Evolutionary conservation across 192 early-diverging fungal species (phyloP), one percentile per base, ranked within the genome.

Genomic region (Rhizophagus sp.): DNA sequence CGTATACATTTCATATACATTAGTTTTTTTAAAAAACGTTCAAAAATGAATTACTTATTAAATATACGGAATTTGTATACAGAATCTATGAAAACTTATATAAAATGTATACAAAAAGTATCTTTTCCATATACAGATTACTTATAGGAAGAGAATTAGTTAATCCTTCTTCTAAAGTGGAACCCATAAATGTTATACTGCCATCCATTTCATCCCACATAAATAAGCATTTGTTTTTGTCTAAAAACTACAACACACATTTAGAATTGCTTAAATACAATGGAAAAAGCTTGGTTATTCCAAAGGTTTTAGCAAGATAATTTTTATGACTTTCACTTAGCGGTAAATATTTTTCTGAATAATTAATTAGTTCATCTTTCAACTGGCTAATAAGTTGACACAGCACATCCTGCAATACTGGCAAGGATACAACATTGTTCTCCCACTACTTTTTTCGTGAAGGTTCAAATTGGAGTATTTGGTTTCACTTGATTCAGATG

Each of bases 401-500:
- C 15, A 2, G 50, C 3, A 52, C 50, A 52, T 52, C 13, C 12
- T 52, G 50, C 15, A 52, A 13, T 52, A 17, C 17, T 52, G 50
- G 50, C 50, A 52, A 15, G 11, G 11, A 50, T 50, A 50, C 49
- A 11, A 13, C 1, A 15, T 2, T 50, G 11, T 50, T 50, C 49
- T 3, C 2, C 22, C 12, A 66, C 64, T 25, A 66, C 64, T 9
- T 67, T 15, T 67, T 25, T 67, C 25, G 65, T 25, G 5, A 67
- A n/a, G 25, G 25, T 67, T n/a, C 0, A 15, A 67, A 68, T 19
- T 68, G 24, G 66, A 9, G 9, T 68, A 25, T 68, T 68, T 25
- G 66, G 66, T 8, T 8, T 68, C 25, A 68, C 25, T 68, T 68
- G 66, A 68, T 27, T 68, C 27, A 34, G 65, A 34, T 67, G 66